Percentiles rank a stretch among this genome's conserved stretches.
Conservation (phyloP, 495 filamentous ascomycete genomes). For the Letharia columbiana region DNA sequence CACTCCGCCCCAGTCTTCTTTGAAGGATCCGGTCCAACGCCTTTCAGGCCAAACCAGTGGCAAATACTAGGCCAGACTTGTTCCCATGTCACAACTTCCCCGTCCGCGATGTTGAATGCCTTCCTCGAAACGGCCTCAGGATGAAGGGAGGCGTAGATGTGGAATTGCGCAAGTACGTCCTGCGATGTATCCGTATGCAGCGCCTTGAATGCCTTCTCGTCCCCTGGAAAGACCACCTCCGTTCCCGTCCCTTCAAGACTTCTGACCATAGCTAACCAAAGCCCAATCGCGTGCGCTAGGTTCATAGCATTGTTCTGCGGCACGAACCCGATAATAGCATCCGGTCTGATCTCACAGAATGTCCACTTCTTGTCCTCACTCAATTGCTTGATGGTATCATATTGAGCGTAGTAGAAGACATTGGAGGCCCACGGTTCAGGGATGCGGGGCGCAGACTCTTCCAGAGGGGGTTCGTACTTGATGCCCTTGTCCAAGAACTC, state of each 20-base stretch:
- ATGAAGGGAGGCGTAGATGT: slow-evolving; percentile 33
- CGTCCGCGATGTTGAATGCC: slow-evolving; percentile 34
- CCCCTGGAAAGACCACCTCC: slow-evolving; percentile 33
- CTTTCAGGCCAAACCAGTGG: slow-evolving; percentile 34
- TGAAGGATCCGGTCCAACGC: slow-evolving; percentile 17
- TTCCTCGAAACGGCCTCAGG: slow-evolving; percentile 23
- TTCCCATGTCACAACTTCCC: slow-evolving; percentile 29
- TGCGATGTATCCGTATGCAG: slow-evolving; percentile 34
- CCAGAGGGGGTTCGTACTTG: slow-evolving; percentile 29
- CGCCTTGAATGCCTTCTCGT: slow-evolving; percentile 11
- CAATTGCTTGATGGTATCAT: slow-evolving; percentile 33
- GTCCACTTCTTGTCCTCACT: slow-evolving; percentile 35
- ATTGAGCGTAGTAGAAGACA: slow-evolving; percentile 42
- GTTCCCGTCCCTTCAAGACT: slow-evolving; percentile 28
- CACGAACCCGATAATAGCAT: slow-evolving; percentile 40
- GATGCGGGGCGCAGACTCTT: slow-evolving; percentile 36
- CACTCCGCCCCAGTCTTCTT: slow-evolving; percentile 10
- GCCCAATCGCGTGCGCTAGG: slow-evolving; percentile 34
- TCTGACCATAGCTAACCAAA: slow-evolving; percentile 35
- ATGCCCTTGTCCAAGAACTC: slow-evolving; percentile 31
- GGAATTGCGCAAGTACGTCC: slow-evolving; percentile 35
- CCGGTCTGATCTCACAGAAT: slow-evolving; percentile 40
- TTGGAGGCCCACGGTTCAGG: slow-evolving; percentile 36
- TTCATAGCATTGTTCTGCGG: slow-evolving; percentile 37
- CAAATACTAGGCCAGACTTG: slow-evolving; percentile 33